Evolutionary conservation across 164 flowering plant genomes (phyloP).

Genomic region (Aristolochia fimbriata): DNA sequence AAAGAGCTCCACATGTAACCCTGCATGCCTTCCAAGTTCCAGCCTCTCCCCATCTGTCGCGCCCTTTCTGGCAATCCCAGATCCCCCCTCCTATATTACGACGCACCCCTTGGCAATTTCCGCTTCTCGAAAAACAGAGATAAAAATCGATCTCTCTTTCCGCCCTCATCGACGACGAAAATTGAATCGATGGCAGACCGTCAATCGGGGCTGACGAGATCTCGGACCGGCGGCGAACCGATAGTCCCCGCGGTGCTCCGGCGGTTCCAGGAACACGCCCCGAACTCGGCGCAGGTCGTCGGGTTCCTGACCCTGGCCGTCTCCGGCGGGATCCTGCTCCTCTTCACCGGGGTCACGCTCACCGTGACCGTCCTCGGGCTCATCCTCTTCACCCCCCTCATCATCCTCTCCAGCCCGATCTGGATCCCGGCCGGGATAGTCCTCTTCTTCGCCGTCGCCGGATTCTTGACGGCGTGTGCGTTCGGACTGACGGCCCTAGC

Average conservation of each 20-base stretch:
- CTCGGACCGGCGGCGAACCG: neutral
- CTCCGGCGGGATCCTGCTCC: slow-evolving; percentile 47
- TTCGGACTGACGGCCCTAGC: slow-evolving; percentile 32
- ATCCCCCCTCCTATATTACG: neutral
- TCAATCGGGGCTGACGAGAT: slow-evolving; percentile 8
- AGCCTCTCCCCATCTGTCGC: neutral
- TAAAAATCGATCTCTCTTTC: neutral
- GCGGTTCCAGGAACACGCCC: slow-evolving; percentile 34
- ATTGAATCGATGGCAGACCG: slow-evolving; percentile 36
- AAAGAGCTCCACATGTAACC: slow-evolving; percentile 3
- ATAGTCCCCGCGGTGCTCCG: slow-evolving; percentile 17
- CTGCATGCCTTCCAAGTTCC: slow-evolving; percentile 2
- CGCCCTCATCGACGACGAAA: neutral
- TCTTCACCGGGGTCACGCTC: slow-evolving; percentile 59
- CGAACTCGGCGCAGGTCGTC: slow-evolving; percentile 48
- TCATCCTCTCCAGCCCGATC: slow-evolving; percentile 64
- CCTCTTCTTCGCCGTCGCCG: slow-evolving; percentile 31
- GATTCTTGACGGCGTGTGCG: slow-evolving; percentile 35
- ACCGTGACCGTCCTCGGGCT: slow-evolving; percentile 45
- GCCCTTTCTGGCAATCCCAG: too few species aligned
- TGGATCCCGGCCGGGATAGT: slow-evolving; percentile 63
- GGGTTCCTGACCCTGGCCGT: slow-evolving; percentile 56
- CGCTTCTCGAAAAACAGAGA: neutral
- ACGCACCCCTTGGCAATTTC: too few species aligned
- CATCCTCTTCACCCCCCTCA: slow-evolving; percentile 53